A percentile compares a stretch with the other conserved stretches of the same genome.
phyloP scores from a whole-genome alignment of 2,329 filamentous ascomycete genomes.

The Reticulascus tulasneorum region DNA sequence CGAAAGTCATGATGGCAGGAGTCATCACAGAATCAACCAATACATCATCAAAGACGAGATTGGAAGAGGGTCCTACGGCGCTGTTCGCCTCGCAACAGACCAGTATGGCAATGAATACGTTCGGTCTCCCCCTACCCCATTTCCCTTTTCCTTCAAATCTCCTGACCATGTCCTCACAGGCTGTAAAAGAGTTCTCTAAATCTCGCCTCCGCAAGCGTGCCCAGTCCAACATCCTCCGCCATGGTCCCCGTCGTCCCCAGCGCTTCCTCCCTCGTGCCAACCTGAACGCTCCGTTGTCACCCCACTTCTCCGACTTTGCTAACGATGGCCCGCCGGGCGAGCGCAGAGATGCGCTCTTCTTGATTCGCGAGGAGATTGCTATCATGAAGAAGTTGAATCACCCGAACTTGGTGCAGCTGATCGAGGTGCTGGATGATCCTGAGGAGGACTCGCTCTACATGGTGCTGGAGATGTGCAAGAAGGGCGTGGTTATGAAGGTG shows the following conservation, averaged over 20 bases:
- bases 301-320: constrained; percentile 17
- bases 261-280: constrained; percentile 23
- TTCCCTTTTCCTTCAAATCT: constrained; percentile 15
- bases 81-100: constrained; percentile 85
- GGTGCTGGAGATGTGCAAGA: constrained; percentile 98
- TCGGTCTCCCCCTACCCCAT: constrained; percentile 30
- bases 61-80: constrained; percentile 91
- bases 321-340: constrained; percentile 48
- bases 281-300: constrained; percentile 20
- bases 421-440: constrained; percentile 93
- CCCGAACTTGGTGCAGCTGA: constrained; percentile 84
- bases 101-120: constrained; percentile 93
- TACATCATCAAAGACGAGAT: constrained; percentile 94
- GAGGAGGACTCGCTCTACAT: constrained; percentile 96
- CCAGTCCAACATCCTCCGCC: constrained; percentile 78
- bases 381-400: constrained; percentile 99
- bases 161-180: constrained; percentile 47
- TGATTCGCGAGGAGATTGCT: constrained; percentile 94
- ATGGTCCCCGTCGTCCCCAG: constrained; percentile 44
- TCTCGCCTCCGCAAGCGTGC: constrained; percentile 81
- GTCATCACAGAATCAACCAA: constrained; percentile 88
- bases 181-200: constrained; percentile 97
- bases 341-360: constrained; percentile 67
- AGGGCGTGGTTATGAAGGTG: constrained; percentile 95
- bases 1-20: constrained; percentile 75